Percentiles rank a stretch among this genome's conserved stretches.
Conservation (phyloP, 192 early-diverging fungal genomes). For the Entophlyctis luteolus region DNA sequence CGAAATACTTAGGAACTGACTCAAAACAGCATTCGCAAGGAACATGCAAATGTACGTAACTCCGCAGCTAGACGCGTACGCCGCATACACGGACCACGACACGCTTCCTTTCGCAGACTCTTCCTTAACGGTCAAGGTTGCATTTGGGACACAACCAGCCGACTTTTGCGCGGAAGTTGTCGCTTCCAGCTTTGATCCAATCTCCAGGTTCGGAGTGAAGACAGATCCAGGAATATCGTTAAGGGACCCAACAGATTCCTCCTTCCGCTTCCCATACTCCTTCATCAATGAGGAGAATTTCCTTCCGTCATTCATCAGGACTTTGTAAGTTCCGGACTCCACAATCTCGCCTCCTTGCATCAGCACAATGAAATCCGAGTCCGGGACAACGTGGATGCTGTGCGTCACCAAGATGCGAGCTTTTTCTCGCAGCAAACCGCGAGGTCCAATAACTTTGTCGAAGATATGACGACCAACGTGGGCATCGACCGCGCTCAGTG, state of each 20-base stretch:
- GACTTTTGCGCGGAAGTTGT: neutral
- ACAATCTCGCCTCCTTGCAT: slow-evolving; percentile 67
- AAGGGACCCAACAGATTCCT: slow-evolving; percentile 22
- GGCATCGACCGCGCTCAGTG: slow-evolving; percentile 62
- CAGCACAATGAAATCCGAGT: slow-evolving; percentile 65
- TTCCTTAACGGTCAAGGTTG: slow-evolving; percentile 69
- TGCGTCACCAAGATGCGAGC: slow-evolving; percentile 68
- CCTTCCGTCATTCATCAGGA: slow-evolving; percentile 57
- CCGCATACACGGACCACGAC: slow-evolving; percentile 69
- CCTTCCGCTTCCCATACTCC: slow-evolving; percentile 65
- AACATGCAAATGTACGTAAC: slow-evolving; percentile 54
- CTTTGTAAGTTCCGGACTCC: slow-evolving; percentile 64
- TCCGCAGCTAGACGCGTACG: slow-evolving; percentile 78
- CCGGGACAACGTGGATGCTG: slow-evolving; percentile 68
- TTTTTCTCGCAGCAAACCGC: slow-evolving; percentile 76
- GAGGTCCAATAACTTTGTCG: slow-evolving; percentile 80
- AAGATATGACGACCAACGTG: slow-evolving; percentile 79
- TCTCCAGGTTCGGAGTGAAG: neutral
- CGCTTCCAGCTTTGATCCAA: neutral
- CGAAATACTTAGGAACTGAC: slow-evolving; percentile 39
- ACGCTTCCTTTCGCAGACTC: slow-evolving; percentile 80
- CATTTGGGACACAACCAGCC: neutral
- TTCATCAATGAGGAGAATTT: slow-evolving; percentile 64
- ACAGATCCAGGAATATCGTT: slow-evolving; percentile 5
- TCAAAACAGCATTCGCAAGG: slow-evolving; percentile 46